Base-by-base conservation (phyloP, 352 stramenopile species). In the Phytophthora quininea region DNA sequence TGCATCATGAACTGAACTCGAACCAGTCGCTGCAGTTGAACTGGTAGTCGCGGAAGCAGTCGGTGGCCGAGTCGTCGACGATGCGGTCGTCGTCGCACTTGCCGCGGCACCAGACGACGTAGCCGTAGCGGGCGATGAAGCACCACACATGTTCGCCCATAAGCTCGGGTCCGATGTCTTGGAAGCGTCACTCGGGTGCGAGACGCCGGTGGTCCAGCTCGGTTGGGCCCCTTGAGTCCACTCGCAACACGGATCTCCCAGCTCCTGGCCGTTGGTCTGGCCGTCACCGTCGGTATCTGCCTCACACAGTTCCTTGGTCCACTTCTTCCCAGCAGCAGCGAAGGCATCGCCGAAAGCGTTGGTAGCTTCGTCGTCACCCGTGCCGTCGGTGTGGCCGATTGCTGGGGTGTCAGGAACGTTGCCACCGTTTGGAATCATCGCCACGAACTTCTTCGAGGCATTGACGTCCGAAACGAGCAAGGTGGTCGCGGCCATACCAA, bases 201-300 rank as follows among this genome's bases (percentile, higher is more conserved):
- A 76, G 33, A 76, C 43, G 9, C 68, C 68, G 9, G 50, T 50
- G 14, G 66, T 69, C 60, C 61, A 67, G 15, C 48, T 57, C 52
- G 52, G 27, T 48, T 70, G 54, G 12, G 51, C 53, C 38, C 54
- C 32, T 52, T 49, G 49, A 24, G 68, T 51, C 59, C 59, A 67
- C 35, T 71, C 60, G 67, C 88, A 95, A 69, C 80, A 83, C 54
- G 84, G 85, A 54, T 95, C 86, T 11, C 86, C 86, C 11, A 93
- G 77, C 62, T 95, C 86, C 58, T 92, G 62, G 49, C 87, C 87
- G 68, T 95, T 95, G 11, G 85, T 92, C 29, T 82, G 71, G 8
- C 87, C 87, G 58, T 95, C 86, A n/a, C 81, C 79, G 45, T 95
- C 87, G 24, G 69, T 59, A 19, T 76, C 68, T 2, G 55, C 51